Conservation (phyloP, 2,329 filamentous ascomycete species). For the Diaporthe amygdali region DNA sequence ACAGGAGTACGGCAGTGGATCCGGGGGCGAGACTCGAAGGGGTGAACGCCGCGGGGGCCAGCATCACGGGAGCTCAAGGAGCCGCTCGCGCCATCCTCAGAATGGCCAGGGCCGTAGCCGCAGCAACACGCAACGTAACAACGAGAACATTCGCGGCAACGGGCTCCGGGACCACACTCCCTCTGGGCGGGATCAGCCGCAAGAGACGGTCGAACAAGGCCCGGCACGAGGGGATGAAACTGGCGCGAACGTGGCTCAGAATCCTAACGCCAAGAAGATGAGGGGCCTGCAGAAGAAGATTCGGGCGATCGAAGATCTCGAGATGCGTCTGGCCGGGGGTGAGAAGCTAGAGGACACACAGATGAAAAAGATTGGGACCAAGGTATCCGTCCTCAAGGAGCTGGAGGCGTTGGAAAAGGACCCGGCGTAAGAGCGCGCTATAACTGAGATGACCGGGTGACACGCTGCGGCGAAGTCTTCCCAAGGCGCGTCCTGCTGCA, state of each 20-base stretch:
- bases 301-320: conserved; percentile 94
- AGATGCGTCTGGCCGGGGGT: conserved; percentile 92
- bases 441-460: neutral
- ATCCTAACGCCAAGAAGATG: conserved; percentile 91
- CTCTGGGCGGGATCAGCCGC: conserved; percentile 34
- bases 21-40: conserved; percentile 62
- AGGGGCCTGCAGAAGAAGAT: conserved; percentile 96
- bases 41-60: conserved; percentile 66
- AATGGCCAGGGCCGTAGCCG: conserved; percentile 55
- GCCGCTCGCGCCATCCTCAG: conserved; percentile 57
- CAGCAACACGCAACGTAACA: conserved; percentile 52
- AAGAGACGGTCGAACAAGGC: conserved; percentile 30
- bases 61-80: conserved; percentile 46
- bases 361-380: conserved; percentile 96
- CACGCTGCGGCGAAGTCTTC: neutral
- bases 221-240: conserved; percentile 40
- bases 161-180: conserved; percentile 35
- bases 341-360: conserved; percentile 99
- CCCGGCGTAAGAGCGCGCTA: neutral
- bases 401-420: conserved; percentile 64
- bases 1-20: conserved; percentile 46
- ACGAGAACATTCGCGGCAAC: conserved; percentile 22
- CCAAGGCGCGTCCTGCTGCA: neutral
- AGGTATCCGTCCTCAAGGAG: conserved; percentile 83
- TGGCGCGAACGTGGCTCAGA: conserved; percentile 52